phyloP scores from a whole-genome alignment of 768 basidiomycete genomes.

The Serendipita sp. region DNA sequence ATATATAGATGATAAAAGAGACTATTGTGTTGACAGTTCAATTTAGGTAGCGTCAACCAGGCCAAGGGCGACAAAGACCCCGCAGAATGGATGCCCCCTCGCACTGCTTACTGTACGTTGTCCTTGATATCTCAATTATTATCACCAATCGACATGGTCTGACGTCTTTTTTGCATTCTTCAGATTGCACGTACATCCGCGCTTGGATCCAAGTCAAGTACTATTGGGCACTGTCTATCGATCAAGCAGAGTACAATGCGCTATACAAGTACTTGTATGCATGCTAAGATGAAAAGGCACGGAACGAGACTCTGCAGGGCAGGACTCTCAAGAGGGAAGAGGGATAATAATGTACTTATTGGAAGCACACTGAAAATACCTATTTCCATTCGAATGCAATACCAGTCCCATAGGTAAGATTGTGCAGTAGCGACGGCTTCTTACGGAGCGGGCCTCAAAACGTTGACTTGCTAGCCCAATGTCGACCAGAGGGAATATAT shows the following conservation, averaged over 20 bases:
- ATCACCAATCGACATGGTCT: not conserved
- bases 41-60: conserved; percentile 16
- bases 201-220: conserved; percentile 38
- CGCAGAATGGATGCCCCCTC: conserved; percentile 36
- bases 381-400: no score
- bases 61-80: conserved; percentile 27
- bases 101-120: conserved; percentile 21
- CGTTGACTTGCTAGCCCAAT: no score
- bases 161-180: not conserved
- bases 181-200: conserved; percentile 34
- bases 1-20: no score
- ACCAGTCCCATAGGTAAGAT: no score
- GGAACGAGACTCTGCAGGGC: no score
- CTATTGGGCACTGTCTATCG: conserved; percentile 32
- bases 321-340: no score
- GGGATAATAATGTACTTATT: no score
- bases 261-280: conserved; percentile 24
- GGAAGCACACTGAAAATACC: no score
- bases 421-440: no score
- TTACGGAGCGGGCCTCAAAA: no score
- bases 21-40: not conserved
- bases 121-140: not conserved
- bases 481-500: no score
- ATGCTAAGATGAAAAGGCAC: conserved; percentile 18
- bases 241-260: conserved; percentile 35